Evolutionary conservation across 2,329 filamentous ascomycete species (phyloP), one percentile per base, ranked within the genome.

Genomic region (Aspergillus ochraceoroseus): DNA sequence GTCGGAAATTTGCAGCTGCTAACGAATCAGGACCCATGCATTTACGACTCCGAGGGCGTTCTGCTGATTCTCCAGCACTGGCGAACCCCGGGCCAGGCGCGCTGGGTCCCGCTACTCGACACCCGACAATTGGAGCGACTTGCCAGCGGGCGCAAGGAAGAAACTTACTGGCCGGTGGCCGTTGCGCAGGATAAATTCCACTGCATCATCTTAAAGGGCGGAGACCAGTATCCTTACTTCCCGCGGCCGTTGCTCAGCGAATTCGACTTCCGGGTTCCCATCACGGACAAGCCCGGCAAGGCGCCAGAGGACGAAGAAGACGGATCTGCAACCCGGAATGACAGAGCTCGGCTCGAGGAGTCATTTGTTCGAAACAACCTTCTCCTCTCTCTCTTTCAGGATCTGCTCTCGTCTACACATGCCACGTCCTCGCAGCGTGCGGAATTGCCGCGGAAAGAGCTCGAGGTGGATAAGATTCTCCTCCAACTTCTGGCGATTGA

Each of bases 181-280:
- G 89, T 96, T 1, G 87, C 90, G 2, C 81, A 89, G 55, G 77
- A 85, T 57, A 90, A 85, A 58, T 98, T 98, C 66, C 90, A 96
- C 73, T 98, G 94, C 70, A 95, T 98, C 67, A 96, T 98, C 55
- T 81, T 98, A 59, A 98, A 98, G 68, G 92, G 92, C 48, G 85
- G 85, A 23, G 92, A 98, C 60, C 79, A 83, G 58, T 87, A 95
- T 58, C 89, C 90, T 0, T 95, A 92, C 70, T 96, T 90, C 68
- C 92, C 87, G 7, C 82, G 85, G 7, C 89, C 87, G 2, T 71
- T 95, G 25, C 81, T 98, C 23, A 89, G 83, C 28, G 92, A 98
- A 62, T 98, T 98, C 59, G 86, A 88, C 33, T 94, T 98, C 62
- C 80, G 83, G 29, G 77, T 98, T 12, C 92, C 94, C 0, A 70